A percentile compares a stretch with the other conserved stretches of the same genome.
Conservation (phyloP, 345 rosid genomes). For the Passiflora organensis region DNA sequence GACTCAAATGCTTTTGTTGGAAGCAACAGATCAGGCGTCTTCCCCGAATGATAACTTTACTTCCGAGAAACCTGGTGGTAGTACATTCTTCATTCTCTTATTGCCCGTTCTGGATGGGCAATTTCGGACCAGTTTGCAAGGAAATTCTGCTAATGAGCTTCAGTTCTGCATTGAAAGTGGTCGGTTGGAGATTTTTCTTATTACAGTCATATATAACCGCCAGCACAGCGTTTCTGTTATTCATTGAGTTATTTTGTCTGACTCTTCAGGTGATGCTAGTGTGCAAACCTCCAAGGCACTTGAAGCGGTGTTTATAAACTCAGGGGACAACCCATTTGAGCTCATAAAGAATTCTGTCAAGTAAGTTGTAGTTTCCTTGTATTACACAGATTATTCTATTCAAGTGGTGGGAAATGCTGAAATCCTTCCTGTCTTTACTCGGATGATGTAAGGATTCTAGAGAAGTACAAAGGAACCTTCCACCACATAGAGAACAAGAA, state of each 20-base stretch:
- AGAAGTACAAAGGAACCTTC: slow-evolving; percentile 52
- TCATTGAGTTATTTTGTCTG: neutral
- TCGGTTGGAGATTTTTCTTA: slow-evolving; percentile 6
- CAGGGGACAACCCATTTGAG: slow-evolving; percentile 55
- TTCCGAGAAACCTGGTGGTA: slow-evolving; percentile 6
- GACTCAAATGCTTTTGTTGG: slow-evolving; percentile 55
- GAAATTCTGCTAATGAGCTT: slow-evolving; percentile 44
- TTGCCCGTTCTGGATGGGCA: slow-evolving; percentile 56
- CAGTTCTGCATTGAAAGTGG: slow-evolving; percentile 63
- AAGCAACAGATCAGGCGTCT: slow-evolving; percentile 40
- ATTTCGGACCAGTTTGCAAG: slow-evolving; percentile 51
- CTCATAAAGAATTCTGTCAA: slow-evolving; percentile 50
- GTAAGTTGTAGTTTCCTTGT: slow-evolving; percentile 16
- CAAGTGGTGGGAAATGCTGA: neutral
- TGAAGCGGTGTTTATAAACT: slow-evolving; percentile 48
- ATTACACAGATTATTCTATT: too few relatives aligned
- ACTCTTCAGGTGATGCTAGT: slow-evolving; percentile 43
- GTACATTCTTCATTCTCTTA: slow-evolving; percentile 36
- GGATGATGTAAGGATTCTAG: slow-evolving; percentile 41
- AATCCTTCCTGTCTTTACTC: neutral
- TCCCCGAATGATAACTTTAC: slow-evolving; percentile 17
- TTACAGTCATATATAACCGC: too few relatives aligned
- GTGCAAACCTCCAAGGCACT: slow-evolving; percentile 31
- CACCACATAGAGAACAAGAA: slow-evolving; percentile 49
- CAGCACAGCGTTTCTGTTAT: neutral